phyloP scores from a whole-genome alignment of 1,284 basidiomycete species.

The Ceratobasidium sp. region DNA sequence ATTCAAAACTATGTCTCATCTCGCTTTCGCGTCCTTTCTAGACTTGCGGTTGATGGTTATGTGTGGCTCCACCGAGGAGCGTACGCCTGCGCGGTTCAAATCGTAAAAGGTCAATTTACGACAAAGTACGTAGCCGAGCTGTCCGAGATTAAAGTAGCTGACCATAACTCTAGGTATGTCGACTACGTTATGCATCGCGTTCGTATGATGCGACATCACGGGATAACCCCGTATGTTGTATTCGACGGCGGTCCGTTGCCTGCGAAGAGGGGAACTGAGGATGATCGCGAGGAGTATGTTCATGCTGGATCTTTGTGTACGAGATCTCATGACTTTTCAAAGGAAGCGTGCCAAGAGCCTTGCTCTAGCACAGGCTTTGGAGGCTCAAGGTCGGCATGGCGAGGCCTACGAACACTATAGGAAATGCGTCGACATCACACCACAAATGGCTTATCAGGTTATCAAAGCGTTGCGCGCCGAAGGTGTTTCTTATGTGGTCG shows the following conservation, averaged over 20 bases:
- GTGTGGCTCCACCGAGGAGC: constrained; percentile 98
- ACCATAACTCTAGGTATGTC: constrained; percentile 74
- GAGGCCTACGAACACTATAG: constrained; percentile 90
- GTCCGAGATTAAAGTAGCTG: background rate
- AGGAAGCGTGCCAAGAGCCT: constrained; percentile 73
- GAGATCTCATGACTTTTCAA: constrained; percentile 1
- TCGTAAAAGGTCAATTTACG: constrained; percentile 86
- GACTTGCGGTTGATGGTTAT: constrained; percentile 86
- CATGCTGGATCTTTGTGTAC: background rate
- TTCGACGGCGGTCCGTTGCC: constrained; percentile 97
- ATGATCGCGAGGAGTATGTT: constrained; percentile 71
- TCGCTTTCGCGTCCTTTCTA: constrained; percentile 42
- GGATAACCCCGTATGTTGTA: constrained; percentile 90
- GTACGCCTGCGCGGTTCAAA: constrained; percentile 89
- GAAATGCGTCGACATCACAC: constrained; percentile 95
- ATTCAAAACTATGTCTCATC: constrained; percentile 38
- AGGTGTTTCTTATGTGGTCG: constrained; percentile 86
- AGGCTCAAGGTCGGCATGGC: constrained; percentile 77
- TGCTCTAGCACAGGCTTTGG: constrained; percentile 74
- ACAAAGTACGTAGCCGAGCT: constrained; percentile 65
- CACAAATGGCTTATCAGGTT: constrained; percentile 96
- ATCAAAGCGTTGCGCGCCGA: constrained; percentile 93
- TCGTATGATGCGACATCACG: constrained; percentile 84
- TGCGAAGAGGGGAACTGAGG: constrained; percentile 92
- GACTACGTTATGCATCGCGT: constrained; percentile 96